Conservation (phyloP, 352 stramenopile species). For the Phytopythium cucurbitacearum region DNA sequence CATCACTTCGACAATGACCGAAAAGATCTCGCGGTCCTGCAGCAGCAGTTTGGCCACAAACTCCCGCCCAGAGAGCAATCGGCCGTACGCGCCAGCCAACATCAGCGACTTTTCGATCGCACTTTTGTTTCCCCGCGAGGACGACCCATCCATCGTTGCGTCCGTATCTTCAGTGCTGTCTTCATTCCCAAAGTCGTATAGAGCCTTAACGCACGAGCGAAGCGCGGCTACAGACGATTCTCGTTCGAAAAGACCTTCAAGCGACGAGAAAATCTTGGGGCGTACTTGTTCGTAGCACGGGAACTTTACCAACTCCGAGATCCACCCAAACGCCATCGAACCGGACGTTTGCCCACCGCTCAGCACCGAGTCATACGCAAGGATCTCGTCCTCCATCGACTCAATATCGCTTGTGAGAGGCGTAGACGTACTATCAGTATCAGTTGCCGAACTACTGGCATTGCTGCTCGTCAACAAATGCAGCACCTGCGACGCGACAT, state of each 20-base stretch:
- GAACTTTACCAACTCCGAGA: slow-evolving; percentile 53
- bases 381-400: slow-evolving; percentile 27
- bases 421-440: slow-evolving; percentile 12
- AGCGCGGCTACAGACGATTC: slow-evolving; percentile 73
- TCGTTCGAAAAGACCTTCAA: slow-evolving; percentile 67
- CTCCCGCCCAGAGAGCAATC: slow-evolving; percentile 58
- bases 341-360: background rate
- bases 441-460: slow-evolving; percentile 7
- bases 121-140: slow-evolving; percentile 20
- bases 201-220: slow-evolving; percentile 53
- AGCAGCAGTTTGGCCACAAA: slow-evolving; percentile 66
- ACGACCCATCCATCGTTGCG: background rate
- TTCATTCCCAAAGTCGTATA: slow-evolving; percentile 55
- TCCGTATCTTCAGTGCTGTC: slow-evolving; percentile 6
- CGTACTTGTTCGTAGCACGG: slow-evolving; percentile 60
- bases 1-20: slow-evolving; percentile 62
- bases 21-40: slow-evolving; percentile 48
- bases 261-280: slow-evolving; percentile 48
- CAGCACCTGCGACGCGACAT: slow-evolving; percentile 63
- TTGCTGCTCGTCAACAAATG: slow-evolving; percentile 40
- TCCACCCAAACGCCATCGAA: slow-evolving; percentile 66
- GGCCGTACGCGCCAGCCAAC: slow-evolving; percentile 60
- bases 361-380: slow-evolving; percentile 8
- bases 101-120: slow-evolving; percentile 53
- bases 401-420: slow-evolving; percentile 15